Base-by-base conservation (phyloP, 73 alveolate species). In the Paramecium biaurelia region DNA sequence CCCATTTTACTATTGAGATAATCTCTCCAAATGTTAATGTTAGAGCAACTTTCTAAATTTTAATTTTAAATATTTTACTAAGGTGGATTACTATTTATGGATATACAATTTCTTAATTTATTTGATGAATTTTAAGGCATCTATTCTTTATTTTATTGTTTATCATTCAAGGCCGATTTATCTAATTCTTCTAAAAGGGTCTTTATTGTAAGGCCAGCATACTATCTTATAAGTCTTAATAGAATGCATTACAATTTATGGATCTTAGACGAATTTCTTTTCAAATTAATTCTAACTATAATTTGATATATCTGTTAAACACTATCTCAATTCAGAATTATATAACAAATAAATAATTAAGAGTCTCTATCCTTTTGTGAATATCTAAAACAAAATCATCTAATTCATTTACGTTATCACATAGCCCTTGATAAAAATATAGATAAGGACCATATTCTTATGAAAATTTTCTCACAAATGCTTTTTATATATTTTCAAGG, bases 201-300 rank as follows among this genome's bases (percentile, higher is more conserved):
- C 84, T 63, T 63, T 30, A 63, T 26, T 63, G 84, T 63, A 2
- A 63, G 84, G 84, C 84, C 84, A 63, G 84, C 84, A 63, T 30
- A 63, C 84, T 63, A 30, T 32, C 84, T 63, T 63, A 63, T 63
- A 32, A 63, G 84, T 30, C 41, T 53, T 63, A 63, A 32, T 11
- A 32, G 6, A 63, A 63, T 63, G 41, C 49, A 23, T 63, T 63
- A 63, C 84, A 63, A 32, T 24, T 63, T 21, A 63, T 63, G 84
- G 84, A 63, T 63, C 84, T 32, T 30, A 10, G 7, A 63, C 26
- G 84, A 63, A 63, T 63, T 63, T 63, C 28, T 63, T 63, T 63
- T 63, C 84, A 63, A 63, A 63, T 32, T 21, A 14, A 63, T 63
- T 63, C 24, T 63, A 63, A 26, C 49, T 63, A 63, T 30, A 63